Evolutionary conservation across 768 basidiomycete genomes (phyloP).

Genomic region (Amanita rimosa): DNA sequence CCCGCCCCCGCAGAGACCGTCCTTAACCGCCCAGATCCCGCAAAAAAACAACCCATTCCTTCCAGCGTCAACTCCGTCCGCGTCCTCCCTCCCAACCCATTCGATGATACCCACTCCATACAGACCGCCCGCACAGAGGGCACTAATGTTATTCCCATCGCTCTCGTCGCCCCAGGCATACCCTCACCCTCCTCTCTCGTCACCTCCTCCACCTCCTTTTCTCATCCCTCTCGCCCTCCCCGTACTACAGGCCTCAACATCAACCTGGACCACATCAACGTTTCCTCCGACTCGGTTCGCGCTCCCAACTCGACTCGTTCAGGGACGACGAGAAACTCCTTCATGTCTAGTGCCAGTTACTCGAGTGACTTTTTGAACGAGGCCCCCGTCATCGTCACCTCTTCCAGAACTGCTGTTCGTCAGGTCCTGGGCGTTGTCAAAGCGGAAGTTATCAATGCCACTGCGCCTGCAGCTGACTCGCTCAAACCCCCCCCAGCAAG

Average conservation of each 20-base stretch:
- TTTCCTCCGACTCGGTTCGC: slow-evolving; percentile 41
- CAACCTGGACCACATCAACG: slow-evolving; percentile 50
- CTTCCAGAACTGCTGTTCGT: slow-evolving; percentile 49
- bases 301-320: slow-evolving; percentile 40
- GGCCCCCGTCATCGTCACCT: slow-evolving; percentile 72
- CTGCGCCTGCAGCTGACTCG: slow-evolving; percentile 21
- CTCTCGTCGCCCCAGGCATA: slow-evolving; percentile 53
- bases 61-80: slow-evolving; percentile 29
- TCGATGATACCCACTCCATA: slow-evolving; percentile 68
- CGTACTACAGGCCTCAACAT: slow-evolving; percentile 53
- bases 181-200: slow-evolving; percentile 19
- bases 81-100: slow-evolving; percentile 51
- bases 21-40: slow-evolving; percentile 75
- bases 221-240: slow-evolving; percentile 39
- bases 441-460: slow-evolving; percentile 65
- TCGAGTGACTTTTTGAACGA: slow-evolving; percentile 74
- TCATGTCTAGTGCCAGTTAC: slow-evolving; percentile 64
- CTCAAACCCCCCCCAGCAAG: slow-evolving; percentile 31
- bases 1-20: slow-evolving; percentile 71
- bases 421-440: slow-evolving; percentile 70
- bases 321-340: slow-evolving; percentile 51
- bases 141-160: slow-evolving; percentile 83
- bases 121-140: slow-evolving; percentile 73
- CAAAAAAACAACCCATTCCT: slow-evolving; percentile 39
- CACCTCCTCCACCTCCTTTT: slow-evolving; percentile 23